These are phyloP conservation scores for Cercospora sp. DNA, from an alignment of 2,329 filamentous ascomycete genomes.

Conservation along the genomic window DNA sequence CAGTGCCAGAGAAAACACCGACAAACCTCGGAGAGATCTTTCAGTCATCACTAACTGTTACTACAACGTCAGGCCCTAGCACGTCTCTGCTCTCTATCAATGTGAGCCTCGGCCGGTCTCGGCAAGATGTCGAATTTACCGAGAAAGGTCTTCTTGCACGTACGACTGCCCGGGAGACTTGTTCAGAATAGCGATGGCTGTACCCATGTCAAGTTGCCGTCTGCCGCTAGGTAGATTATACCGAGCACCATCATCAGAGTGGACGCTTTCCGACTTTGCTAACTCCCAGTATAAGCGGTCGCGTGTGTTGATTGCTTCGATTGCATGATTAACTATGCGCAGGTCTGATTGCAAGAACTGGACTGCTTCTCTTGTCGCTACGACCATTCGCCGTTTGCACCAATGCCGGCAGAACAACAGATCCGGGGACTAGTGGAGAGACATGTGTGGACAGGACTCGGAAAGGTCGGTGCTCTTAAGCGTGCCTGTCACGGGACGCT, in stretches of 20 bases:
- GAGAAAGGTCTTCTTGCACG: not conserved
- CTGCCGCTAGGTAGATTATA: not conserved
- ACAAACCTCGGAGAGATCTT: not conserved
- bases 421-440: not conserved
- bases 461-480: not conserved
- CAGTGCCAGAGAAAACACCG: not conserved
- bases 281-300: not conserved
- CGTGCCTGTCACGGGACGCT: not conserved
- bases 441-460: not conserved
- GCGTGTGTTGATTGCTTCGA: not conserved
- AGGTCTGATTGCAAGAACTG: not conserved
- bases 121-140: not conserved
- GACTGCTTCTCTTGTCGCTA: not conserved
- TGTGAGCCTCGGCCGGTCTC: not conserved
- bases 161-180: not conserved
- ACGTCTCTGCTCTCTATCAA: not conserved
- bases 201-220: not conserved
- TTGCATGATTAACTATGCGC: not conserved
- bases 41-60: not conserved
- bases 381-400: not conserved
- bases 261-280: not conserved
- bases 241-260: not conserved
- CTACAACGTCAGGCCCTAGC: not conserved
- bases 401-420: not conserved
- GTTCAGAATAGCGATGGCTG: not conserved